Conservation (phyloP, 805 yeast genomes). For the Tetrapisispora taiwanensis region DNA sequence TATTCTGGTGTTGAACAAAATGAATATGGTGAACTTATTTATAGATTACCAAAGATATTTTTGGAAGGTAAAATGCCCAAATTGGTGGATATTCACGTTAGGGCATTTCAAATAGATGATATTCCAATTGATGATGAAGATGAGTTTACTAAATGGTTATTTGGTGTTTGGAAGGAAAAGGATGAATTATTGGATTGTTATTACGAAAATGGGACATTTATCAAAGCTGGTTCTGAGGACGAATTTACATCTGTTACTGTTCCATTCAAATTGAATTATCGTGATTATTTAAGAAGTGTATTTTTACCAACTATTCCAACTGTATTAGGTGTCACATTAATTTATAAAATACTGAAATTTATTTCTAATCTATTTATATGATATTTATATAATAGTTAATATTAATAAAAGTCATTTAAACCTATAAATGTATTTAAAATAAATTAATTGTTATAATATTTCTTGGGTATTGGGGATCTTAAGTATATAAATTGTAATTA, state of each 20-base stretch:
- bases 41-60: conserved; percentile 53
- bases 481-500: too few relatives aligned
- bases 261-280: conserved; percentile 14
- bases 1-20: conserved; percentile 58
- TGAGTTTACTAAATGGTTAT: conserved; percentile 73
- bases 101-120: conserved; percentile 44
- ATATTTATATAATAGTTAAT: too few relatives aligned
- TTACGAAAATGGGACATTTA: conserved; percentile 46
- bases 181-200: conserved; percentile 60
- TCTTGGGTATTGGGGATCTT: too few relatives aligned
- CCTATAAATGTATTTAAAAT: too few relatives aligned
- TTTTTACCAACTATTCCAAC: neutral
- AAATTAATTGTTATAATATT: too few relatives aligned
- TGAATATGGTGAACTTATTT: conserved; percentile 70
- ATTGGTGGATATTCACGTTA: conserved; percentile 52
- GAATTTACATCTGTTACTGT: conserved; percentile 13
- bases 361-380: neutral
- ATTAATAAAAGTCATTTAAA: too few relatives aligned
- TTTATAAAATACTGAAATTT: neutral
- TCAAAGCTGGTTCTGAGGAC: conserved; percentile 9
- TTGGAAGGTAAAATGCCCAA: conserved; percentile 65
- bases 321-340: neutral
- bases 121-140: conserved; percentile 50
- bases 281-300: conserved; percentile 5
- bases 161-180: conserved; percentile 63